These are phyloP conservation scores for Globisporangium okanoganense DNA, from an alignment of 352 stramenopile species.

Conservation along the genomic window DNA sequence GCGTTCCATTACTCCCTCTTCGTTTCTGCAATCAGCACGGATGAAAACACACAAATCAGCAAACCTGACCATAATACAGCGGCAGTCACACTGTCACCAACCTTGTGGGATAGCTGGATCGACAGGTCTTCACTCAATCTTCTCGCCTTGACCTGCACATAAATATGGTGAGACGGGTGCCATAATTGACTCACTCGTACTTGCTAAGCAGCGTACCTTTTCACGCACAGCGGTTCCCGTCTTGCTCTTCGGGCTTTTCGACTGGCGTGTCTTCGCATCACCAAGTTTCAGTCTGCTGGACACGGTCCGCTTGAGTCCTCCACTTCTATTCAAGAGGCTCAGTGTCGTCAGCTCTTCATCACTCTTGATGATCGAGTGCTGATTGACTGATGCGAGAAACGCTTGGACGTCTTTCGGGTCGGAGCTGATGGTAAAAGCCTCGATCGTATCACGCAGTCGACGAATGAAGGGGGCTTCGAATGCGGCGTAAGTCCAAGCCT, in stretches of 20 bases:
- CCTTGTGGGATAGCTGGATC: constrained; percentile 4
- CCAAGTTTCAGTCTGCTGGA: constrained; percentile 23
- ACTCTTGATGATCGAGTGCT: constrained; percentile 32
- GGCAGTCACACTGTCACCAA: background rate
- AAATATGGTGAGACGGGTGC: background rate
- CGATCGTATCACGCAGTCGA: constrained; percentile 36
- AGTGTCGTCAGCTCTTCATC: constrained; percentile 35
- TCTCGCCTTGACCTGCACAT: constrained; percentile 3
- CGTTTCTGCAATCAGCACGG: constrained; percentile 24
- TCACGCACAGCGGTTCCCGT: background rate
- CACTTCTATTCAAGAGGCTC: constrained; percentile 32
- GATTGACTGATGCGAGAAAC: constrained; percentile 32
- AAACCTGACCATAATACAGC: background rate
- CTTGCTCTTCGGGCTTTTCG: constrained; percentile 6
- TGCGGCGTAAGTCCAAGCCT: constrained; percentile 69
- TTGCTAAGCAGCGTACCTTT: constrained; percentile 6
- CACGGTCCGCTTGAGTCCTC: constrained; percentile 22
- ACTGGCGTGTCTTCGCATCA: background rate
- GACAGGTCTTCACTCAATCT: constrained; percentile 12
- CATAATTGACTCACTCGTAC: background rate
- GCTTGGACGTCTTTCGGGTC: constrained; percentile 16
- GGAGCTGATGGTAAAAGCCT: constrained; percentile 31
- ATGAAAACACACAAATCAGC: background rate
- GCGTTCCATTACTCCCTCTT: constrained; percentile 25
- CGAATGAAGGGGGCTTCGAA: constrained; percentile 41